Evolutionary conservation across 257 asterid species (phyloP), one percentile per base, ranked within the genome.

Genomic region (Scutellaria barbata): DNA sequence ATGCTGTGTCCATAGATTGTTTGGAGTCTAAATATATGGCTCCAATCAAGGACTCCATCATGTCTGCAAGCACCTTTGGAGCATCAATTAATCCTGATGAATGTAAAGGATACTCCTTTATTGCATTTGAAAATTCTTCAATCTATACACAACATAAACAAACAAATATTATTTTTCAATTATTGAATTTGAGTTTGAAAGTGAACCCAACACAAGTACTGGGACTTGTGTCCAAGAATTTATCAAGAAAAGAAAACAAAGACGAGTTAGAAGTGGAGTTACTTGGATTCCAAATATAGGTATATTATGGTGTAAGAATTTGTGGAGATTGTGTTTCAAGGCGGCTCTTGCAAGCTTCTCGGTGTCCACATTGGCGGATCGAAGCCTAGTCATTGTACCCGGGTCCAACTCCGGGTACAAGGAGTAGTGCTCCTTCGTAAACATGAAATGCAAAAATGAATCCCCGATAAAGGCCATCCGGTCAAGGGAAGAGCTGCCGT

Each of bases 261-360:
- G 3, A 33, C 1, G 7, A 6, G 11, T 13, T 54, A 1, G 43
- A 8, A 30, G 50, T 11, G 13, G 46, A 17, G 13, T 63, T 79
- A 88, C 89, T 77, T 84, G 88, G 25, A 6, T 12, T 6, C 39
- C 63, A 56, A 84, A 84, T 0, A 75, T 55, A 18, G 76, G 76
- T 1, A 47, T 84, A 14, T 72, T 74, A 9, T 88, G 88, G 8
- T 81, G 79, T 16, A 88, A 60, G 58, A 55, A 68, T 2, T n/a
- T 40, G 25, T 85, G 82, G 47, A 87, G 68, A 5, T 22, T 11
- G 33, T 73, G 66, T 35, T 69, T 81, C 42, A 84, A 3, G 0
- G 87, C 74, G 1, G 59, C 90, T 0, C 86, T 85, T 0, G 92
- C 92, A 10, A 89, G 92, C 77, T 87, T 89, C 74, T 89, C 95